Conservation (phyloP, 768 basidiomycete genomes). For the Cystofilobasidium ferigula region DNA sequence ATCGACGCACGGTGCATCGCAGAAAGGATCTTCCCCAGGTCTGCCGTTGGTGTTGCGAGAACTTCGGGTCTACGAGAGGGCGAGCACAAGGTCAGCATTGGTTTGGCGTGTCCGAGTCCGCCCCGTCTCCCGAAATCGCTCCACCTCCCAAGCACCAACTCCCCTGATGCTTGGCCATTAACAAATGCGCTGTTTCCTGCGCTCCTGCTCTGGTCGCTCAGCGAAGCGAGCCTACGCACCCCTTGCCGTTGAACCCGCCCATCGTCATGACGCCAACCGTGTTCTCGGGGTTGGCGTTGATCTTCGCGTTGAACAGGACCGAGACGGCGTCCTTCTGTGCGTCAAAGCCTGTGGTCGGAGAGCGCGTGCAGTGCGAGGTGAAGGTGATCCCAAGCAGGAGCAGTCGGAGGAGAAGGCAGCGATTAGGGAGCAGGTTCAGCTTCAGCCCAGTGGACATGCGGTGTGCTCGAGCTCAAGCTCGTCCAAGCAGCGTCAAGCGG, state of each 20-base stretch:
- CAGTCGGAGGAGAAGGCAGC: background rate
- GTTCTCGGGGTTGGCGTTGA: slow-evolving; percentile 91
- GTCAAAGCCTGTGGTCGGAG: slow-evolving; percentile 51
- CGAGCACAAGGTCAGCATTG: background rate
- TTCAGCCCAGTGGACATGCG: background rate
- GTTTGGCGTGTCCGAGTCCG: background rate
- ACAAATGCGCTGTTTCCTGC: too few relatives aligned
- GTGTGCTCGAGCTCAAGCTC: slow-evolving; percentile 46
- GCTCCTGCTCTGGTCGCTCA: too few relatives aligned
- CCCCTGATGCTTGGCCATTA: too few relatives aligned
- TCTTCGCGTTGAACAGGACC: slow-evolving; percentile 81
- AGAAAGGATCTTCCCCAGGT: slow-evolving; percentile 78
- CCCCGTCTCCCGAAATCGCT: too few relatives aligned
- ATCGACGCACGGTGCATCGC: slow-evolving; percentile 68
- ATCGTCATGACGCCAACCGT: slow-evolving; percentile 96
- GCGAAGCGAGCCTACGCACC: slow-evolving; percentile 45
- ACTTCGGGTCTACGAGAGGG: slow-evolving; percentile 59
- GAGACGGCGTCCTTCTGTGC: slow-evolving; percentile 88
- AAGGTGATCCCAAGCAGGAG: slow-evolving; percentile 25
- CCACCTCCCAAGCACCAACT: too few relatives aligned
- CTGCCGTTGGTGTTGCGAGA: slow-evolving; percentile 88
- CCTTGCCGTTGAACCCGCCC: slow-evolving; percentile 61
- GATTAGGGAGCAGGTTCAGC: background rate
- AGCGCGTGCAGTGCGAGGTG: slow-evolving; percentile 28
- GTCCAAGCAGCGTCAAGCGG: background rate